Base-by-base conservation (phyloP, 2,329 filamentous ascomycete species). In the Botrytis hyacinthi region DNA sequence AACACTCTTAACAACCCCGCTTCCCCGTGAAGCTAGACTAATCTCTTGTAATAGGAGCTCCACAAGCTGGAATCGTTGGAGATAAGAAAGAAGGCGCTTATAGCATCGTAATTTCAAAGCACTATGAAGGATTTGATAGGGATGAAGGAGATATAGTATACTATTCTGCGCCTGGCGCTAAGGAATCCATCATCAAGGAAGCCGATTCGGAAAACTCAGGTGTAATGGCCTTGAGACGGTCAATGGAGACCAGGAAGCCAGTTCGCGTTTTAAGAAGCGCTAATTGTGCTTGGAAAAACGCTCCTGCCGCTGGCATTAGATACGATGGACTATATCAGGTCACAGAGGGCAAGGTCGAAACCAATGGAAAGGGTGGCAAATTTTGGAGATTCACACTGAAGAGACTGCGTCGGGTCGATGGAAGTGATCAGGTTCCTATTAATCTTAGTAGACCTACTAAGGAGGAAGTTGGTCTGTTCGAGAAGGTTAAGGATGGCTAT, bases 241-340 rank as follows among this genome's bases (percentile, higher is more conserved):
- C 70, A 22, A 44, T 72, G 4, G 20, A 22, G 1, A 66, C 29
- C 4, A 18, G 5, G 26, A 66, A 59, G 0, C 70, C 70, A 8
- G 57, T 72, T 18, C 61, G 70, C 1, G 70, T 72, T 14, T 7
- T 72, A 0, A 22, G 70, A 29, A 35, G 1, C 0, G 12, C 32
- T 1, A 9, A 29, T 1, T 72, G 70, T 14, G 22, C 35, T 0
- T 72, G 70, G 70, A 4, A 32, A 3, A 6, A 29, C 3, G 8
- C 29, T 0, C 70, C 70, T 0, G 18, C 20, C 14, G 7, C 7
- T 6, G 70, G 70, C 1, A 44, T 67, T 1, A 14, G 70, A 20
- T 72, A 72, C 29, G 70, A 72, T 44, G 70, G 70, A 1, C 9
- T 72, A 1, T 72, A 72, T 59, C 12, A 16, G 1, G 70, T 46